phyloP scores from a whole-genome alignment of 257 asterid species.

The Gardenia jasminoides region DNA sequence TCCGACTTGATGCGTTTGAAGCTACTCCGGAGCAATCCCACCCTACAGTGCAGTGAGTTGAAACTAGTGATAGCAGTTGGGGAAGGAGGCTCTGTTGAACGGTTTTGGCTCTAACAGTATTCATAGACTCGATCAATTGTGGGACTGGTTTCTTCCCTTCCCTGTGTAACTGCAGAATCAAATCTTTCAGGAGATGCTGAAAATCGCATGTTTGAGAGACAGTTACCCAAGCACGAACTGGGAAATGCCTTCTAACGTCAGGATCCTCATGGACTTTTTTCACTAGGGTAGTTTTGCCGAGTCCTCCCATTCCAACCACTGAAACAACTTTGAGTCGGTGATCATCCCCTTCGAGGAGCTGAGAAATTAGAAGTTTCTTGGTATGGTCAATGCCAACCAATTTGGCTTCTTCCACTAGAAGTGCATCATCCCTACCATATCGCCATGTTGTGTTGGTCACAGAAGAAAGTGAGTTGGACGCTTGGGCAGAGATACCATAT shows the following conservation, averaged over 20 bases:
- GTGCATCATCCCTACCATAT: constrained; percentile 12
- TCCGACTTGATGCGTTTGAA: no score
- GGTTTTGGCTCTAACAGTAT: no score
- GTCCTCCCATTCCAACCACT: background rate
- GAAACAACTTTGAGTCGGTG: background rate
- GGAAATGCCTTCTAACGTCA: background rate
- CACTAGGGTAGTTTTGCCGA: background rate
- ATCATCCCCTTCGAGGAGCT: background rate
- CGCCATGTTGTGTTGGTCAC: background rate
- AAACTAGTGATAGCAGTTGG: no score
- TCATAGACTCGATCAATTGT: background rate
- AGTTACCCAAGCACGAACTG: background rate
- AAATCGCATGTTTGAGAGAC: background rate
- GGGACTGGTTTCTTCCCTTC: background rate
- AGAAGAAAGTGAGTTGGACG: background rate
- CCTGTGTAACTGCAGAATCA: background rate
- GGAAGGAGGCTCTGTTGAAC: no score
- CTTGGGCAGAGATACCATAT: background rate
- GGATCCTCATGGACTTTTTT: background rate
- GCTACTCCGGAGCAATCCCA: no score
- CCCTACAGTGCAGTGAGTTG: no score
- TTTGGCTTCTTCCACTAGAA: background rate
- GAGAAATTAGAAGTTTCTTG: background rate
- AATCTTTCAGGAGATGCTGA: background rate
- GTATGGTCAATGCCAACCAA: background rate